Base-by-base conservation (phyloP, 129 eudicot genomes). In the Arctium lappa region DNA sequence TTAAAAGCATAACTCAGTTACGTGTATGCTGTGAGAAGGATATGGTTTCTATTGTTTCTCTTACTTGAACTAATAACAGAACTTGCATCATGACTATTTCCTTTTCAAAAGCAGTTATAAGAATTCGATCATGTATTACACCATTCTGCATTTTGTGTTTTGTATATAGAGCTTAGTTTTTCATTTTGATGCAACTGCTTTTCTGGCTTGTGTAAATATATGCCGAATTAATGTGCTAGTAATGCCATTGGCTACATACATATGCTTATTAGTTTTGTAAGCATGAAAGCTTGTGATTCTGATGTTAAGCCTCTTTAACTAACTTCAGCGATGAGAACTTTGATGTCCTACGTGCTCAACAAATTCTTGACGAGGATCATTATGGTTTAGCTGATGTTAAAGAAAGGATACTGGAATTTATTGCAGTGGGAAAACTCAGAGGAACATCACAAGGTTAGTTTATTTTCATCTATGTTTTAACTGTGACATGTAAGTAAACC, bases 401-500 rank as follows among this genome's bases (percentile, higher is more conserved):
- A 89, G 99, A 93, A 84, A 93, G 99, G 89, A 95, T 95, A 84
- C 87, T 95, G 83, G 99, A 95, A 85, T 95, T 95, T 87, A 95
- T 95, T 73, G 99, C 99, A 3, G 99, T 95, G 39, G 99, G 99
- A 84, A 95, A 95, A 88, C 91, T 95, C 80, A 83, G 98, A 87
- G 98, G 98, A 91, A 82, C 93, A 31, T 90, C 99, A 62, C 99
- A 95, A 91, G 98, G 98, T 94, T 80, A 62, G 91, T 80, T 79
- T 79, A 33, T 48, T 78, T 69, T 66, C 56, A 78, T 40, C 48
- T 32, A 73, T 74, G 9, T 48, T 46, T 39, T 16, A 65, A 42
- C 13, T 10, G 30, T 42, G 44, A 69, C 48, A 82, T 66, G 42
- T 4, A 79, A 79, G 33, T 18, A 63, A 63, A 62, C 9, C 30